These are phyloP conservation scores for Aspergillus cejpii DNA, from an alignment of 2,329 filamentous ascomycete species.

Conservation along the genomic window DNA sequence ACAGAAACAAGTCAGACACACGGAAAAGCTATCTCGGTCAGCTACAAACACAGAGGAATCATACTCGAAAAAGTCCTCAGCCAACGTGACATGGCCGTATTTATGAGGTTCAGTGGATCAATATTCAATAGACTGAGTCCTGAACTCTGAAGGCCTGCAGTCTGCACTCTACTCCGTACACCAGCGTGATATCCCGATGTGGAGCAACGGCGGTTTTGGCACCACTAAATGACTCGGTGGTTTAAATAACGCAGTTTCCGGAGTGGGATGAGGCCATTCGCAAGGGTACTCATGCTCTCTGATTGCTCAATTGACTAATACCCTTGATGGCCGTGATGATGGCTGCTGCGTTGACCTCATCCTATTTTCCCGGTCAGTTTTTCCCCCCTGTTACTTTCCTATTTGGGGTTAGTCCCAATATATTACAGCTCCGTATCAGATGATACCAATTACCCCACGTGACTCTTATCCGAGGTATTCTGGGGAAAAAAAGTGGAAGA, in stretches of 20 bases:
- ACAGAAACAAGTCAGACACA: conserved; percentile 10
- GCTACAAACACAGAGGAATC: conserved; percentile 4
- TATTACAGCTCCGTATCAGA: neutral
- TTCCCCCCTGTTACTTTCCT: neutral
- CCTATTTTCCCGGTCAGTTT: conserved; percentile 3
- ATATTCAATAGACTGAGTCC: no score
- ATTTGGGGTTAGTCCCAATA: neutral
- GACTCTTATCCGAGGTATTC: conserved; percentile 23
- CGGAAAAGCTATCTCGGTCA: neutral
- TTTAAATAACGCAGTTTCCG: neutral
- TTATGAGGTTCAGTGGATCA: neutral
- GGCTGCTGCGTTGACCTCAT: conserved; percentile 20
- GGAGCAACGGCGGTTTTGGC: conserved; percentile 5
- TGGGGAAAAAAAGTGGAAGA: conserved; percentile 23
- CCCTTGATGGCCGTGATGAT: neutral
- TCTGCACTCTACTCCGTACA: no score
- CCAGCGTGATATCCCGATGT: conserved; percentile 11
- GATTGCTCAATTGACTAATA: neutral
- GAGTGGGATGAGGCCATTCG: neutral
- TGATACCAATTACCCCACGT: conserved; percentile 13
- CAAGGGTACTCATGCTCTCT: neutral
- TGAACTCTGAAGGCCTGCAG: conserved; percentile 6
- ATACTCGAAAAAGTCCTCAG: conserved; percentile 26
- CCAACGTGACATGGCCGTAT: conserved; percentile 26
- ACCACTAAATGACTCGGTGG: neutral